Percentiles rank a stretch among this genome's conserved stretches.
Evolutionary conservation across 2,329 filamentous ascomycete genomes (phyloP).

Genomic region (Tolypocladium inflatum): DNA sequence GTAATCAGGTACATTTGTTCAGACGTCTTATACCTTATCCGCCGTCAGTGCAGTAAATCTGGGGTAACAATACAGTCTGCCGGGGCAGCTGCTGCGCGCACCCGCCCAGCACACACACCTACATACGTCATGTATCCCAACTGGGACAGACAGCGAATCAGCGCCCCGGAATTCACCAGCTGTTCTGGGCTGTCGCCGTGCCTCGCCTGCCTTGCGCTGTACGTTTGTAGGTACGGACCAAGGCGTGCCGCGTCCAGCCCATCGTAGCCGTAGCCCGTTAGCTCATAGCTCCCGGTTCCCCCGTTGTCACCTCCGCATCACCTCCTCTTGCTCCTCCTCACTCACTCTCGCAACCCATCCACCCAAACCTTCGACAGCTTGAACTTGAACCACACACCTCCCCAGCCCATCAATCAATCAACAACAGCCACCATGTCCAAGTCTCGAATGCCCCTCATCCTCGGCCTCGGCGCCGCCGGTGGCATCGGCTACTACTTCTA

Average conservation of each 20-base stretch:
- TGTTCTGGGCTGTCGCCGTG: not conserved
- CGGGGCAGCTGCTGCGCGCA: not conserved
- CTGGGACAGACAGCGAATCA: conserved; percentile 3
- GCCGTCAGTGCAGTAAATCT: not conserved
- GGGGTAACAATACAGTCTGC: not conserved
- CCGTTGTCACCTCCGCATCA: conserved; percentile 1
- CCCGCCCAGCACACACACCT: not conserved
- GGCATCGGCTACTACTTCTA: conserved; percentile 88
- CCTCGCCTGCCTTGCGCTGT: not conserved
- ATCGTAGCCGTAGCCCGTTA: not conserved
- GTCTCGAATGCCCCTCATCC: conserved; percentile 35
- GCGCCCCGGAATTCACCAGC: not conserved
- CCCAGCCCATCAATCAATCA: not conserved
- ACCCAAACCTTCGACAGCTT: not conserved
- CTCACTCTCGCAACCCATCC: not conserved
- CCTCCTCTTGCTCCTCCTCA: not conserved
- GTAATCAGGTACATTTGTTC: no score
- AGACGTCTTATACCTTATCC: not conserved
- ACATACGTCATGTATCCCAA: conserved; percentile 5
- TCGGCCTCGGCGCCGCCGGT: conserved; percentile 55
- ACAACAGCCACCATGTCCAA: conserved; percentile 30
- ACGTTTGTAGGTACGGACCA: no score
- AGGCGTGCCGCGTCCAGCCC: conserved; percentile 1
- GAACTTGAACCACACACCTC: not conserved
- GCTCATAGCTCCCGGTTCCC: not conserved